phyloP scores from a whole-genome alignment of 768 basidiomycete genomes.

The Podaxis carcinomalis region DNA sequence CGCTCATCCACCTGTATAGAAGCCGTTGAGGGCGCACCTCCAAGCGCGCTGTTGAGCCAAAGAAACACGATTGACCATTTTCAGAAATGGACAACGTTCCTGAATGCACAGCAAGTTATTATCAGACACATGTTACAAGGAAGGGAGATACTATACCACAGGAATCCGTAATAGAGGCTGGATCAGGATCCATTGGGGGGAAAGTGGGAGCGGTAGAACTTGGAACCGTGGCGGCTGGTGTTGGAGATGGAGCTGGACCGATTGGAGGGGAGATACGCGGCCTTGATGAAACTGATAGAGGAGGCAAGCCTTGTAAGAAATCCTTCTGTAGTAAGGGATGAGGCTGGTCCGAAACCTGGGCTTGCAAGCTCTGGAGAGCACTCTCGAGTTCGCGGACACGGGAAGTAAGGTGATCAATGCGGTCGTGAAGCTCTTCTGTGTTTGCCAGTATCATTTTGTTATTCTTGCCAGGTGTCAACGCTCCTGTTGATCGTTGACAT shows the following conservation, averaged over 20 bases:
- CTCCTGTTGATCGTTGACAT: slow-evolving; percentile 30
- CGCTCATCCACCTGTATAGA: background rate
- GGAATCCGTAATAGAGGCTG: slow-evolving; percentile 38
- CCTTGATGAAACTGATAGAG: slow-evolving; percentile 15
- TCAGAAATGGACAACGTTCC: slow-evolving; percentile 57
- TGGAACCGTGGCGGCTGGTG: slow-evolving; percentile 10
- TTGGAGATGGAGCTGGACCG: slow-evolving; percentile 20
- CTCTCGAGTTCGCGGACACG: slow-evolving; percentile 63
- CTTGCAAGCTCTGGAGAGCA: slow-evolving; percentile 47
- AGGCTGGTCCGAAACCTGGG: slow-evolving; percentile 40
- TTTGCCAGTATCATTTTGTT: slow-evolving; percentile 61
- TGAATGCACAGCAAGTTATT: slow-evolving; percentile 19
- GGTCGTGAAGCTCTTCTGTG: slow-evolving; percentile 67
- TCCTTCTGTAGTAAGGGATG: slow-evolving; percentile 43
- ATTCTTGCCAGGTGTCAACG: slow-evolving; percentile 55
- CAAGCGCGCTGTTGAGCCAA: slow-evolving; percentile 63
- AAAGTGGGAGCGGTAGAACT: background rate
- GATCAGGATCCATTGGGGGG: slow-evolving; percentile 29
- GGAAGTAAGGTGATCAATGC: slow-evolving; percentile 48
- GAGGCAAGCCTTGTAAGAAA: slow-evolving; percentile 19
- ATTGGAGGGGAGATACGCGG: slow-evolving; percentile 20
- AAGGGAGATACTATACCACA: slow-evolving; percentile 21
- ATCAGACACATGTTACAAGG: background rate
- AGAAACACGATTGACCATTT: slow-evolving; percentile 50
- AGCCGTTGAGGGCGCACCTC: slow-evolving; percentile 42